phyloP scores from a whole-genome alignment of 768 basidiomycete genomes.

The Hirschioporus abietinus region DNA sequence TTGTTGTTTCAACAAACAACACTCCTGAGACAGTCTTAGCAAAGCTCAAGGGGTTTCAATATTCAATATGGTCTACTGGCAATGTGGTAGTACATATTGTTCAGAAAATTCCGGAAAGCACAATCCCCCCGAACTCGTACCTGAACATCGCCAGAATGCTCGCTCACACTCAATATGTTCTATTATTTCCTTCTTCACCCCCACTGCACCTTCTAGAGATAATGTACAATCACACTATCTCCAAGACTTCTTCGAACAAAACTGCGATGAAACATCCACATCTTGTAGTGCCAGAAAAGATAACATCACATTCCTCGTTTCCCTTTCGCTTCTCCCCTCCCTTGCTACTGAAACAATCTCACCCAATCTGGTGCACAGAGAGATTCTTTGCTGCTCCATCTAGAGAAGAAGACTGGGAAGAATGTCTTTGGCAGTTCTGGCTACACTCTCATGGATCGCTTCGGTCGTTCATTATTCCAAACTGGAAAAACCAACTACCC shows the following conservation, averaged over 20 bases:
- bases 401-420: slow-evolving; percentile 51
- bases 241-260: slow-evolving; percentile 8
- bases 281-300: not conserved
- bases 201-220: slow-evolving; percentile 21
- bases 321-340: slow-evolving; percentile 41
- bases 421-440: slow-evolving; percentile 63
- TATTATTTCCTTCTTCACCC: slow-evolving; percentile 47
- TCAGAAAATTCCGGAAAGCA: not conserved
- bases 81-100: not conserved
- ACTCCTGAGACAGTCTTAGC: not conserved
- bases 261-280: slow-evolving; percentile 8
- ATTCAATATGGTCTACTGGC: not conserved
- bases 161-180: slow-evolving; percentile 39
- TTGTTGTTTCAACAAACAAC: not conserved
- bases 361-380: slow-evolving; percentile 59
- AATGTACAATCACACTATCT: slow-evolving; percentile 15
- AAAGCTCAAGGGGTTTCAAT: not conserved
- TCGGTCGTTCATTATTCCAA: slow-evolving; percentile 20
- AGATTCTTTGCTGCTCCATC: slow-evolving; percentile 41
- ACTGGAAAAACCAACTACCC: slow-evolving; percentile 13
- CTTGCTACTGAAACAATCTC: slow-evolving; percentile 35
- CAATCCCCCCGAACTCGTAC: slow-evolving; percentile 36
- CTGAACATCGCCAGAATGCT: slow-evolving; percentile 63
- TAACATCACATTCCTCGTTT: slow-evolving; percentile 19
- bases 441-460: slow-evolving; percentile 46